These are phyloP conservation scores for Didymella glomerata DNA, from an alignment of 2,329 filamentous ascomycete species.

Conservation along the genomic window DNA sequence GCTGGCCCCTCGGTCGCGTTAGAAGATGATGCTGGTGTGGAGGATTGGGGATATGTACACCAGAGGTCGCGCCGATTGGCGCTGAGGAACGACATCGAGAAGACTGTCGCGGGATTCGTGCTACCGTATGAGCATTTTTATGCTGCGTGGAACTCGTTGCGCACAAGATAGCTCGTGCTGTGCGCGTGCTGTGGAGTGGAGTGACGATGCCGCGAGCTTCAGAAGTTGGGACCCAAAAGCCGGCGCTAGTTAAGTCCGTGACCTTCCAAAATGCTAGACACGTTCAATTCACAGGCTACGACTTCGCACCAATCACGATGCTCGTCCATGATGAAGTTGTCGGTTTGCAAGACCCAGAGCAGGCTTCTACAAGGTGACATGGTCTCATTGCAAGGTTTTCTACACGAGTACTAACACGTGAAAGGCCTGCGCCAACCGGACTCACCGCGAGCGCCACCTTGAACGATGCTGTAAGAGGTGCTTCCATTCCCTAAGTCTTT, in stretches of 20 bases:
- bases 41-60: slow-evolving; percentile 7
- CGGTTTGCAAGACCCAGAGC: slow-evolving; percentile 28
- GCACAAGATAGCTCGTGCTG: background rate
- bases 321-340: slow-evolving; percentile 30
- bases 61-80: slow-evolving; percentile 16
- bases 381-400: background rate
- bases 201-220: slow-evolving; percentile 9
- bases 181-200: slow-evolving; percentile 1
- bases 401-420: background rate
- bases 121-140: slow-evolving; percentile 15
- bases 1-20: slow-evolving; percentile 19
- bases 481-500: slow-evolving; percentile 22
- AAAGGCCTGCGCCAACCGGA: slow-evolving; percentile 44
- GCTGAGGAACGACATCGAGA: slow-evolving; percentile 13
- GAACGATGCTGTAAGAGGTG: slow-evolving; percentile 51
- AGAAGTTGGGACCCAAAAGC: slow-evolving; percentile 13
- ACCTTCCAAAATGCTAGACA: background rate
- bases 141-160: background rate
- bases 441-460: slow-evolving; percentile 34
- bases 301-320: slow-evolving; percentile 17
- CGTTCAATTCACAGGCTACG: too few relatives aligned
- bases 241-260: slow-evolving; percentile 27
- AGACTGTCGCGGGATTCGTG: slow-evolving; percentile 1
- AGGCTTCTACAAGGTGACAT: slow-evolving; percentile 32
- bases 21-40: background rate